Base-by-base conservation (phyloP, 2,329 filamentous ascomycete genomes). In the Xylariaceae sp. region DNA sequence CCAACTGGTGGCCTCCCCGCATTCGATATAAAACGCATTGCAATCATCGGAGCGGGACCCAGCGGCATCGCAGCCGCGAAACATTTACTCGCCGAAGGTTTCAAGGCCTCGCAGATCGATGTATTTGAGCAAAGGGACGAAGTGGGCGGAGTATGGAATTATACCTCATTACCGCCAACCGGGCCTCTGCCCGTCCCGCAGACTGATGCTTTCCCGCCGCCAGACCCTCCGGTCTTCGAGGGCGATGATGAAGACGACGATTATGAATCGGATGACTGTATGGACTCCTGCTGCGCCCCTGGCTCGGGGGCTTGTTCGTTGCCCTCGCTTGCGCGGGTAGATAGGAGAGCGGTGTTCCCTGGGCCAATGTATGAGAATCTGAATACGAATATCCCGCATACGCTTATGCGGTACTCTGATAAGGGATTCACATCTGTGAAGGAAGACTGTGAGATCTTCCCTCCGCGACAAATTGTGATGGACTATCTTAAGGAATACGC, bases 111-210 rank as follows among this genome's bases (percentile, higher is more conserved):
- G 12, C 79, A 75, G 31, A 85, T 97, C 54, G 81, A 85, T 54
- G 71, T 97, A 38, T 95, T 88, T 63, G 94, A 97, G 70, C 90
- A 96, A 70, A 85, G 90, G 59, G 74, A 78, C 42, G 78, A 82
- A 44, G 81, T 88, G 6, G 93, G 91, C 51, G 93, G 94, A 2
- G 82, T 94, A 10, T 97, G 93, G 93, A 87, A 90, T 63, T 91
- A 95, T 69, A 85, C 79, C 56, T 77, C 69, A 50, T 38, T 47
- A 17, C 42, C 55, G 33, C 71, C 42, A 64, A 75, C 66, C 56
- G 79, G 60, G 59, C 73, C 65, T 54, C 78, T 65, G 60, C 78
- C 60, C 33, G 74, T 93, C 36, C 90, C 91, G 7, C 87, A 91
- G 65, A 83, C 83, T n/a, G 79, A 81, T 61, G 80, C 83, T 22